A percentile compares a stretch with the other conserved stretches of the same genome.
Evolutionary conservation across 2,329 filamentous ascomycete species (phyloP).

Genomic region (Alternaria rosae): DNA sequence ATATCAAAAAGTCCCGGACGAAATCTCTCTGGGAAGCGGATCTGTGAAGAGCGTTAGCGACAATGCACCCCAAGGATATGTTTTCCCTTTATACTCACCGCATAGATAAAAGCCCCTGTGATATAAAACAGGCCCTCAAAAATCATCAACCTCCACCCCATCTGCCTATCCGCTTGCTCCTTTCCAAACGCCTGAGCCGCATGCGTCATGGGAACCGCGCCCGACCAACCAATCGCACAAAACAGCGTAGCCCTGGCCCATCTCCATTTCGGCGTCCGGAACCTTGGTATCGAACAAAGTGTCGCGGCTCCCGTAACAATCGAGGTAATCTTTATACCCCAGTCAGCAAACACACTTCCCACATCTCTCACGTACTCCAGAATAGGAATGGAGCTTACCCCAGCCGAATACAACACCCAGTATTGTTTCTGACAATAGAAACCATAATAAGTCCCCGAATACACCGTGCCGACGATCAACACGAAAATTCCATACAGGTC

Average conservation of each 20-base stretch:
- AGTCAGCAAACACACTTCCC: too few species aligned
- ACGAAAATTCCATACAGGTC: conserved; percentile 13
- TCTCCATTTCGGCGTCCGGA: conserved; percentile 10
- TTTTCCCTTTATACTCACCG: not conserved
- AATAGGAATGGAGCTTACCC: too few species aligned
- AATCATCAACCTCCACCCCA: conserved; percentile 15
- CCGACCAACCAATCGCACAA: conserved; percentile 13
- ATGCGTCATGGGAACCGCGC: conserved; percentile 14
- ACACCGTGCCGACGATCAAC: conserved; percentile 11
- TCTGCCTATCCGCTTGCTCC: conserved; percentile 11
- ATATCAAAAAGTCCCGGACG: conserved; percentile 6
- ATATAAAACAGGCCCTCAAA: conserved; percentile 8
- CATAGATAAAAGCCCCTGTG: conserved; percentile 10
- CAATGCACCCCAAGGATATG: too few species aligned
- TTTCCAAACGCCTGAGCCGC: conserved; percentile 12
- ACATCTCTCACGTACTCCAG: too few species aligned
- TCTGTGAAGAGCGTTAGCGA: not conserved
- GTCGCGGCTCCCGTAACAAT: conserved; percentile 5
- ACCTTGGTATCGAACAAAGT: conserved; percentile 7
- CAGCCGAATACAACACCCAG: conserved; percentile 7
- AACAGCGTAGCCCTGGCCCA: conserved; percentile 11
- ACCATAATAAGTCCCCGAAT: conserved; percentile 12
- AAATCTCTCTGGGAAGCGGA: conserved; percentile 6
- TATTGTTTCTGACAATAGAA: conserved; percentile 9
- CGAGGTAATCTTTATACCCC: not conserved